phyloP scores from a whole-genome alignment of 176 grass and related monocot species.

The Panicum miliaceum region DNA sequence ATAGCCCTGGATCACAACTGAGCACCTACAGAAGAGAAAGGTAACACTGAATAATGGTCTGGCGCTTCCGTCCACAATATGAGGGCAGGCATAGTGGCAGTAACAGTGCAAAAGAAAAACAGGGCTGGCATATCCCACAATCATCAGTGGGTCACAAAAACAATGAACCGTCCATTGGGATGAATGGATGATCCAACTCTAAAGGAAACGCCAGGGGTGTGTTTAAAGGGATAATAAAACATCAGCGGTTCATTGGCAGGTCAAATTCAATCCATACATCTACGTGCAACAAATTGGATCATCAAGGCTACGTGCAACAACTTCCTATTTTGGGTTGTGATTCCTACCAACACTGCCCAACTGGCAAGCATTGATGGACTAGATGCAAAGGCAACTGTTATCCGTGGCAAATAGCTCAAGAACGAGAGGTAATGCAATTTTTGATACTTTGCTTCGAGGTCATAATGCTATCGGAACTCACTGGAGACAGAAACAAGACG shows the following conservation, averaged over 20 bases:
- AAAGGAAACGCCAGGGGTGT: neutral
- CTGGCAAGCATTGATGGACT: neutral
- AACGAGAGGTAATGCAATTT: neutral
- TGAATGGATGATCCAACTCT: neutral
- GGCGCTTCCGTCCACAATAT: constrained; percentile 5
- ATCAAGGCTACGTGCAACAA: neutral
- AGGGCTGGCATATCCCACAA: neutral
- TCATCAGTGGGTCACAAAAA: constrained; percentile 3
- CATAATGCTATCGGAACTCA: constrained; percentile 15
- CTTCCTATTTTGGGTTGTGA: neutral
- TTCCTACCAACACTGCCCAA: constrained; percentile 29
- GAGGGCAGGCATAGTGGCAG: neutral
- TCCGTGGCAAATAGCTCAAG: neutral
- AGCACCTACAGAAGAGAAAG: constrained; percentile 42
- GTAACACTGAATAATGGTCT: neutral
- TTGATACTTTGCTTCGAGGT: neutral
- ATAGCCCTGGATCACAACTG: constrained; percentile 47
- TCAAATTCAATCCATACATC: constrained; percentile 1
- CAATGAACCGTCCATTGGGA: neutral
- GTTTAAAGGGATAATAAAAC: constrained; percentile 17
- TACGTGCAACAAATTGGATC: neutral
- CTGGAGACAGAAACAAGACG: neutral
- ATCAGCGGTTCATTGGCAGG: neutral
- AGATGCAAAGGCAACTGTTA: neutral
- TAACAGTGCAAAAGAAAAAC: constrained; percentile 11